Evolutionary conservation across 371 early-diverging fungal species (phyloP).

Genomic region (Caulochytrium protostelioides): DNA sequence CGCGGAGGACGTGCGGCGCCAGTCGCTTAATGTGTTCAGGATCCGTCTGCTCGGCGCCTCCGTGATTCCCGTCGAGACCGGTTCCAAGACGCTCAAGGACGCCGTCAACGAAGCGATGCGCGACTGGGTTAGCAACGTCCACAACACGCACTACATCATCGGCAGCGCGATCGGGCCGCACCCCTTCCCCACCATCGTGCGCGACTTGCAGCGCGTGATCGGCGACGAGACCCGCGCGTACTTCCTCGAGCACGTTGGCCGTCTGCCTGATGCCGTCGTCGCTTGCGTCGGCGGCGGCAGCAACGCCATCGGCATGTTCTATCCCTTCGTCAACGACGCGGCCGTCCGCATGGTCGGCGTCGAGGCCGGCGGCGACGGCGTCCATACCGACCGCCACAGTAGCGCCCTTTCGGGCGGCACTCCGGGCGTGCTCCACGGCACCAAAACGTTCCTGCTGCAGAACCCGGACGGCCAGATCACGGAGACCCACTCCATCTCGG

Average conservation of each 20-base stretch:
- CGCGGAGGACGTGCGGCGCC: slow-evolving; percentile 78
- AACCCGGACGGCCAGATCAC: slow-evolving; percentile 81
- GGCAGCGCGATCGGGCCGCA: slow-evolving; percentile 90
- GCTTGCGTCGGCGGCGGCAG: slow-evolving; percentile 94
- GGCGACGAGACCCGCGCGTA: slow-evolving; percentile 55
- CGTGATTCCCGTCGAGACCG: slow-evolving; percentile 56
- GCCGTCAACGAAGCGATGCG: slow-evolving; percentile 96
- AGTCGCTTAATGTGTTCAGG: slow-evolving; percentile 86
- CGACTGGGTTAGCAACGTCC: slow-evolving; percentile 91
- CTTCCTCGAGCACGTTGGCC: slow-evolving; percentile 52
- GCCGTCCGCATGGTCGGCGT: slow-evolving; percentile 69
- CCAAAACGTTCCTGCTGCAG: slow-evolving; percentile 79
- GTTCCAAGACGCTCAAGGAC: slow-evolving; percentile 78
- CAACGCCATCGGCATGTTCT: slow-evolving; percentile 90
- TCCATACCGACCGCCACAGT: slow-evolving; percentile 64
- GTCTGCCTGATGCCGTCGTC: slow-evolving; percentile 73
- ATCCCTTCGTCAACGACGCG: slow-evolving; percentile 68
- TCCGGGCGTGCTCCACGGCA: slow-evolving; percentile 88
- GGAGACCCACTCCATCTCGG: slow-evolving; percentile 82
- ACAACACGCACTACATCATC: slow-evolving; percentile 81
- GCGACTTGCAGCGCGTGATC: slow-evolving; percentile 90
- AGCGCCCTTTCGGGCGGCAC: slow-evolving; percentile 70
- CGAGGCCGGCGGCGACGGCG: slow-evolving; percentile 74
- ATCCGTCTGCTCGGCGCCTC: slow-evolving; percentile 83
- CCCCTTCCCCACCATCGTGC: slow-evolving; percentile 85